Percentiles rank a stretch among this genome's conserved stretches.
Evolutionary conservation across 495 filamentous ascomycete genomes (phyloP).

Genomic region (Aspergillus leporis): DNA sequence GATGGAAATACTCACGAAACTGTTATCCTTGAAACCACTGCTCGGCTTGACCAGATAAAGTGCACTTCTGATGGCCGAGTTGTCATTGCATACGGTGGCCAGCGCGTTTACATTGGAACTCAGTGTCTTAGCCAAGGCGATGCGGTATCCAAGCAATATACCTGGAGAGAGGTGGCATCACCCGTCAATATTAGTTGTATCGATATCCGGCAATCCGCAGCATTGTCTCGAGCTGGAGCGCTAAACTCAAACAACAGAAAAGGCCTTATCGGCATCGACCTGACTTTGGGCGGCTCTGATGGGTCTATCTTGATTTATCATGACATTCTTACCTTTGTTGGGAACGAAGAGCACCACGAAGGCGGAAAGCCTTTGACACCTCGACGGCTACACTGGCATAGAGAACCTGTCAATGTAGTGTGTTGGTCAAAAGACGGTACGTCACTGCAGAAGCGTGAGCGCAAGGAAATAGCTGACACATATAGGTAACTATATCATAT

Average conservation of each 20-base stretch:
- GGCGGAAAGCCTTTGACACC: conserved; percentile 42
- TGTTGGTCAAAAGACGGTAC: conserved; percentile 91
- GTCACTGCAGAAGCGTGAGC: conserved; percentile 22
- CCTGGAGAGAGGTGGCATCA: conserved; percentile 51
- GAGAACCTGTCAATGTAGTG: conserved; percentile 72
- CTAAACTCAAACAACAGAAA: conserved; percentile 12
- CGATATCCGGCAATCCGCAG: conserved; percentile 27
- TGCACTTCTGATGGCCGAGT: conserved; percentile 32
- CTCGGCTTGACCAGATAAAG: conserved; percentile 35
- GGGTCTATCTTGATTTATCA: conserved; percentile 79
- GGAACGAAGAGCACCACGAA: conserved; percentile 31
- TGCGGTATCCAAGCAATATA: conserved; percentile 36
- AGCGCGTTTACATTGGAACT: conserved; percentile 37
- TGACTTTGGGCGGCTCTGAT: conserved; percentile 71
- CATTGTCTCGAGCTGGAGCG: conserved; percentile 34
- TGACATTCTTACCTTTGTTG: conserved; percentile 64
- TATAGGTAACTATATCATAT: conserved; percentile 92
- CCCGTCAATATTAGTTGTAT: conserved; percentile 36
- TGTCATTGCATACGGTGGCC: conserved; percentile 38
- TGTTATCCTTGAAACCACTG: conserved; percentile 29
- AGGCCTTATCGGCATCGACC: conserved; percentile 51
- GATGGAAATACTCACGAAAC: conserved; percentile 27
- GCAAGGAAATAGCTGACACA: conserved; percentile 12
- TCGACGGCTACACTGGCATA: conserved; percentile 86
- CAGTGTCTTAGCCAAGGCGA: conserved; percentile 14